Base-by-base conservation (phyloP, 2,329 filamentous ascomycete genomes). In the Bipolaris zeicola region DNA sequence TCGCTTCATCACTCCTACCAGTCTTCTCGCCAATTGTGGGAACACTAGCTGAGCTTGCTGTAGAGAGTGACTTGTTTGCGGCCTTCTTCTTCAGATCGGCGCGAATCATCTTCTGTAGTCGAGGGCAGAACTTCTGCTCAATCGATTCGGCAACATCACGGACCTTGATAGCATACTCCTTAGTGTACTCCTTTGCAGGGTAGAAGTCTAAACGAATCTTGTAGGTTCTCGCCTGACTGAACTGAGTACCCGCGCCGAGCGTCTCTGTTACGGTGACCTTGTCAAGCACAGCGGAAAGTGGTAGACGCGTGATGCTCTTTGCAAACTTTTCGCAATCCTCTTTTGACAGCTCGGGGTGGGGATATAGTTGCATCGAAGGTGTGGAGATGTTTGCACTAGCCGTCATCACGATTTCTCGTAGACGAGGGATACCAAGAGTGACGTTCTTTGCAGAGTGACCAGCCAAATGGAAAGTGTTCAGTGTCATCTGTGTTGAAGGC, bases 381-480 rank as follows among this genome's bases (percentile, higher is more conserved):
- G 95, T 99, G 37, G 92, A 90, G 61, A 98, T 97, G 43, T 89
- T 85, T 49, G 88, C 85, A 72, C 91, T 95, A 24, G 95, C 95
- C 46, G 95, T 98, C 95, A 99, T 99, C 64, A 99, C 85, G 68
- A 99, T 97, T 84, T 99, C 95, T 80, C 95, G 86, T 18, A 99
- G 84, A 79, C 95, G 92, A 57, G 95, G 95, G 72, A 99, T 98
- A 91, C 95, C 95, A 18, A 97, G 85, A 0, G 95, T 99, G 73
- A 99, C 96, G 84, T 99, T 99, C 83, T 97, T 98, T 28, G 95
- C 89, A 18, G 95, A 93, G 82, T 98, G 94, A 72, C 95, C 95
- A 77, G 95, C 95, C 85, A 99, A 91, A 85, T 99, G 95, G 86
- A 99, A 99, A 26, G 96, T 99, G 79, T 99, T 99, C 52, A 99